These are phyloP conservation scores for Pseudocercospora eumusae DNA, from an alignment of 2,329 filamentous ascomycete species.

Conservation along the genomic window DNA sequence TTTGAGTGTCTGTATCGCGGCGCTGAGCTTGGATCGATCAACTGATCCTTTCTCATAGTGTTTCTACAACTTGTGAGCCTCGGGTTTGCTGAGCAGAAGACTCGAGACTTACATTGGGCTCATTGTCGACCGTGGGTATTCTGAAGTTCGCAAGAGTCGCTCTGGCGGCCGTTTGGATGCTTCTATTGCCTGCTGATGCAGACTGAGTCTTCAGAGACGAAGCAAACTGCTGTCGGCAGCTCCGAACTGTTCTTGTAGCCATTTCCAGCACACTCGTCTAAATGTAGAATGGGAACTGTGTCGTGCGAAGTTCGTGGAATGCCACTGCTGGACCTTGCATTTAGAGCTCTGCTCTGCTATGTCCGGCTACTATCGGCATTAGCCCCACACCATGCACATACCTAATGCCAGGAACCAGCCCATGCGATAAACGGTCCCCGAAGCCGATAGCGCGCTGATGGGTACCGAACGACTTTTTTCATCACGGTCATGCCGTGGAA, in stretches of 20 bases:
- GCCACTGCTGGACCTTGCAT: constrained; percentile 1
- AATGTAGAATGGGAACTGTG: not conserved
- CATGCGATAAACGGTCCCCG: not conserved
- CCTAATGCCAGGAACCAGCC: constrained; percentile 2
- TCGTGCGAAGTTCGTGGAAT: not conserved
- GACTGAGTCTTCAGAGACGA: constrained; percentile 16
- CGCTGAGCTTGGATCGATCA: constrained; percentile 73
- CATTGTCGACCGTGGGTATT: constrained; percentile 82
- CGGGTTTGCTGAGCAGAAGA: not conserved
- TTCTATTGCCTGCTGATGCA: constrained; percentile 15
- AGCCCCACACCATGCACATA: not conserved
- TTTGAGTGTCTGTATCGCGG: constrained; percentile 70
- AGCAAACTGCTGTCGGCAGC: constrained; percentile 14
- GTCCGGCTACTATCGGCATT: constrained; percentile 17
- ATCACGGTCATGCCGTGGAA: not conserved
- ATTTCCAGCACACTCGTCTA: constrained; percentile 12
- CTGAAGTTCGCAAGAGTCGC: constrained; percentile 80
- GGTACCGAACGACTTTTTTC: not conserved
- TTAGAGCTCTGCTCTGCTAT: constrained; percentile 17
- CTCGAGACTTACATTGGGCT: constrained; percentile 76
- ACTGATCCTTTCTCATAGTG: constrained; percentile 82
- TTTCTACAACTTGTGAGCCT: constrained; percentile 59
- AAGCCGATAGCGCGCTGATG: not conserved
- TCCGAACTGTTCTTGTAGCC: constrained; percentile 18
- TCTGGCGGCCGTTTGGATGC: constrained; percentile 33